phyloP scores from a whole-genome alignment of 2,329 filamentous ascomycete genomes.

The Aureobasidium sp. region DNA sequence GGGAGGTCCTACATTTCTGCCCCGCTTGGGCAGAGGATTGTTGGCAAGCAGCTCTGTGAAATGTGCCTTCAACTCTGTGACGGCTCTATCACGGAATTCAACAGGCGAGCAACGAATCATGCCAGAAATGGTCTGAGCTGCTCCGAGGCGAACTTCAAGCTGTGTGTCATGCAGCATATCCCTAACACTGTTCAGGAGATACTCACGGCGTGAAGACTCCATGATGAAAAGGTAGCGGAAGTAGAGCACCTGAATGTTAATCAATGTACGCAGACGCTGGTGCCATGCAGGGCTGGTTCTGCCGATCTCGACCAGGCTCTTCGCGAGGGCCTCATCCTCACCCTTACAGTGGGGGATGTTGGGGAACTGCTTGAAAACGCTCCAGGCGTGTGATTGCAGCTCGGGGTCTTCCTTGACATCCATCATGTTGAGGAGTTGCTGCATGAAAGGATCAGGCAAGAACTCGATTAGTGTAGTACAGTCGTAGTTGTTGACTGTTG shows the following conservation, averaged over 20 bases:
- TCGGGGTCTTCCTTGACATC: constrained; percentile 98
- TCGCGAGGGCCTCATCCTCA: constrained; percentile 78
- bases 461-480: constrained; percentile 86
- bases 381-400: constrained; percentile 86
- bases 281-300: constrained; percentile 84
- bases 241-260: constrained; percentile 98
- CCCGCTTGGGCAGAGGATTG: constrained; percentile 75
- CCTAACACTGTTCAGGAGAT: constrained; percentile 85
- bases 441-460: constrained; percentile 83
- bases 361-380: constrained; percentile 91
- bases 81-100: constrained; percentile 68
- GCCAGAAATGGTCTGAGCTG: constrained; percentile 85
- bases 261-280: constrained; percentile 84
- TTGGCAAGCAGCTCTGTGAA: constrained; percentile 72
- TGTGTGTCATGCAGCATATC: constrained; percentile 89
- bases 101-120: constrained; percentile 96
- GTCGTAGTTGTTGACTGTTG: constrained; percentile 81
- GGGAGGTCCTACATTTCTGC: constrained; percentile 26
- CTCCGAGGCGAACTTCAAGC: constrained; percentile 87
- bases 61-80: constrained; percentile 65
- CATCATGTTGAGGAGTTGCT: constrained; percentile 98
- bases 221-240: constrained; percentile 93
- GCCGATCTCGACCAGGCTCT: constrained; percentile 79
- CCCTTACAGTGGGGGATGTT: constrained; percentile 89
- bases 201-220: constrained; percentile 63